Evolutionary conservation across 306 rosid genomes (phyloP).

Genomic region (Ormosia semicastrata): DNA sequence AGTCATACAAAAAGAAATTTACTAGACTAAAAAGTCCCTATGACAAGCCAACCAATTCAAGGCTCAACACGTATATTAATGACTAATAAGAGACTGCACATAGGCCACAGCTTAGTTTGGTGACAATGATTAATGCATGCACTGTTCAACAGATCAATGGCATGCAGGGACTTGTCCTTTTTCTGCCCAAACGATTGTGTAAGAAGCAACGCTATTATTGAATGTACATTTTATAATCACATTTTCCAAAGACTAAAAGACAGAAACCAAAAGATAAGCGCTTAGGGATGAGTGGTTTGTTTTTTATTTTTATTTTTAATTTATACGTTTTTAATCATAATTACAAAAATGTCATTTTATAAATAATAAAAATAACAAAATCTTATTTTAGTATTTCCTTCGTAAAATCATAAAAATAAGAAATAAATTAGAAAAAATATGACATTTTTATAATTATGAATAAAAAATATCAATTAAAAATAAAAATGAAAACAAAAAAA

Average conservation of each 20-base stretch:
- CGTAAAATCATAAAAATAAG: too few species aligned
- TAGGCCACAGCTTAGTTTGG: background rate
- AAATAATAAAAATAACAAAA: too few species aligned
- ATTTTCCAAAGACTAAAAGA: background rate
- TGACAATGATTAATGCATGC: background rate
- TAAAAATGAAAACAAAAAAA: too few species aligned
- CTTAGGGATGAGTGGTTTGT: too few species aligned
- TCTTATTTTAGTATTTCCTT: too few species aligned
- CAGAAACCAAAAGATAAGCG: constrained; percentile 1
- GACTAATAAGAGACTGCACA: background rate
- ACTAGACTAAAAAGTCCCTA: background rate
- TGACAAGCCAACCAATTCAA: background rate
- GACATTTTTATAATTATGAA: too few species aligned
- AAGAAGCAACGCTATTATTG: background rate
- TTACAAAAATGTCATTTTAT: too few species aligned
- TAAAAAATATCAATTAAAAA: too few species aligned
- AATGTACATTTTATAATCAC: background rate
- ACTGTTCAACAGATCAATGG: background rate
- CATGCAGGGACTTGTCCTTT: background rate
- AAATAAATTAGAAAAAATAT: too few species aligned
- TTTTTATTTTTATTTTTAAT: too few species aligned
- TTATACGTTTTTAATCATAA: too few species aligned
- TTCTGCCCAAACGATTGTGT: background rate
- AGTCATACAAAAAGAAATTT: background rate
- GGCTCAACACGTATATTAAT: background rate